Evolutionary conservation across 139 green algal genomes (phyloP), one percentile per base, ranked within the genome.

Genomic region (Chlamydomonas applanata): DNA sequence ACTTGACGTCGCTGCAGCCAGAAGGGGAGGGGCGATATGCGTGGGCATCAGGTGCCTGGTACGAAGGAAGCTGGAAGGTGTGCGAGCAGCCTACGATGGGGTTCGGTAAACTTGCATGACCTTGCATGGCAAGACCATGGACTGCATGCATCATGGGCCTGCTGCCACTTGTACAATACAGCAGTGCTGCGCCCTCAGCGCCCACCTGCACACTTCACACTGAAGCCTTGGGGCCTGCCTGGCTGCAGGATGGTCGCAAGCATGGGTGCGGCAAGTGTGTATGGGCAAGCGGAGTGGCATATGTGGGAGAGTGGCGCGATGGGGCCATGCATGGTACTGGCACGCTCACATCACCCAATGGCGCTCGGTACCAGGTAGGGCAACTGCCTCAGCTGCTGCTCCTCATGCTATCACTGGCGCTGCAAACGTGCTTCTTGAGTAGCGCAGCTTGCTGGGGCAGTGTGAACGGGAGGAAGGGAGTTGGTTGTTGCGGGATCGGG

Each of bases 301-400:
- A 94, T 56, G 59, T 79, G 20, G 84, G 91, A 0, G 91, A 96
- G 59, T 97, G 92, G 92, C 54, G 77, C 16, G 60, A 88, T 5
- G 90, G 90, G 30, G 85, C 66, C 72, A 94, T 97, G 87, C 88
- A 94, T 70, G 92, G 91, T n/a, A 75, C 91, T 1, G 92, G 92
- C 44, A 91, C 81, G 1, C 92, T 93, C 80, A 77, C 88, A 46
- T 73, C 78, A 11, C 81, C 89, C 3, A 89, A 94, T 61, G 87
- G 86, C 49, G 82, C 84, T 0, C 77, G 71, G 34, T 97, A 95
- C 73, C 75, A 66, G 59, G 59, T 66, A n/a, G n/a, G n/a, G n/a
- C n/a, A n/a, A n/a, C n/a, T n/a, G n/a, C n/a, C n/a, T n/a, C n/a
- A n/a, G n/a, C n/a, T n/a, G n/a, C n/a, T n/a, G n/a, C n/a, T n/a